Conservation (phyloP, 2,329 filamentous ascomycete species). For the Hortaea sp. region DNA sequence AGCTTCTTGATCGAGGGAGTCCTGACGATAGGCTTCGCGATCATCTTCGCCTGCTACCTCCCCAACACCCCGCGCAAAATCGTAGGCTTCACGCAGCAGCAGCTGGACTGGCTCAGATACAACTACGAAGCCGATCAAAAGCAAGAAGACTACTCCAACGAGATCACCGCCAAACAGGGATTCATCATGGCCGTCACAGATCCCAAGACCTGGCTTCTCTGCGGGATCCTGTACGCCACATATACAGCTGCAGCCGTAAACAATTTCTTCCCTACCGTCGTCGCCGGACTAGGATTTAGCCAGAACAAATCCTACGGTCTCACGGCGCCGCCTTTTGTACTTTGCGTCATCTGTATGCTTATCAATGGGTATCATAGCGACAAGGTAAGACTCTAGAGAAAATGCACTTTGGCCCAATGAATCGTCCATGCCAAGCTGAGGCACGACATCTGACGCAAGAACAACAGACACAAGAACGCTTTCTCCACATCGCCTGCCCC, state of each 20-base stretch:
- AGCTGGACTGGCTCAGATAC: slow-evolving; percentile 12
- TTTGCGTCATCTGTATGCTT: slow-evolving; percentile 14
- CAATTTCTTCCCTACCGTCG: slow-evolving; percentile 24
- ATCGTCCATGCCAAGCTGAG: no score
- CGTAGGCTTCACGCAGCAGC: slow-evolving; percentile 7
- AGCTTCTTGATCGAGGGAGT: slow-evolving; percentile 11
- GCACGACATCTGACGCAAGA: no score
- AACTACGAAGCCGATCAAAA: slow-evolving; percentile 14
- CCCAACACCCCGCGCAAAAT: slow-evolving; percentile 13
- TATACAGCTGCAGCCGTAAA: slow-evolving; percentile 19
- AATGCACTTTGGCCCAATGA: no score
- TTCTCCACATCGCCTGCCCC: slow-evolving; percentile 42
- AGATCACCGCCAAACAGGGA: slow-evolving; percentile 17
- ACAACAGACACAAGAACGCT: slow-evolving; percentile 28
- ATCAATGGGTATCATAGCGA: slow-evolving; percentile 12
- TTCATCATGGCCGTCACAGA: slow-evolving; percentile 23
- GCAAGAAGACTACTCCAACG: slow-evolving; percentile 10
- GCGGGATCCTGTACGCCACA: slow-evolving; percentile 11
- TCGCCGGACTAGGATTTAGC: slow-evolving; percentile 25
- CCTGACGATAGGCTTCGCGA: slow-evolving; percentile 13
- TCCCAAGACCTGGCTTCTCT: slow-evolving; percentile 26
- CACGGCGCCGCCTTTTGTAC: slow-evolving; percentile 25
- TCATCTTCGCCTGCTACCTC: slow-evolving; percentile 12
- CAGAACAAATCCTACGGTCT: slow-evolving; percentile 23
- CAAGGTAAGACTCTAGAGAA: no score